These are phyloP conservation scores for Epicoccum sorghinum DNA, from an alignment of 2,329 filamentous ascomycete genomes.

Conservation along the genomic window DNA sequence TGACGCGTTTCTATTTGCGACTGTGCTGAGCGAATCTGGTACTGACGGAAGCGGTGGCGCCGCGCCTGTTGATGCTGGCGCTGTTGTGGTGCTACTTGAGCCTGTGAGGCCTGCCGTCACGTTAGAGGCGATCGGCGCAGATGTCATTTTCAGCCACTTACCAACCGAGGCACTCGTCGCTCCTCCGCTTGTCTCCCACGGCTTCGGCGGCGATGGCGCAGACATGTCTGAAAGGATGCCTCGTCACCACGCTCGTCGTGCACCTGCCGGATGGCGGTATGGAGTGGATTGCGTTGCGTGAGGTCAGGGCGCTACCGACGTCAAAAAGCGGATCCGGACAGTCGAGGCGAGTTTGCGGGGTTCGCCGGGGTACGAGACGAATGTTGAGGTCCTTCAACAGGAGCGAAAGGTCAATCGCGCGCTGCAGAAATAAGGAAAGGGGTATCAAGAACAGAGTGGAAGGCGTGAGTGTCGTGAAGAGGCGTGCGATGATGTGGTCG, in stretches of 20 bases:
- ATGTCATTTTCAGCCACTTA: slow-evolving; percentile 29
- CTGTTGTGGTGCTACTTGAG: slow-evolving; percentile 50
- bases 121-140: slow-evolving; percentile 32
- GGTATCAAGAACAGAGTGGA: slow-evolving; percentile 7
- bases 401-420: not conserved
- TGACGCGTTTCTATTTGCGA: slow-evolving; percentile 87
- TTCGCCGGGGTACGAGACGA: slow-evolving; percentile 23
- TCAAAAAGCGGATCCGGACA: slow-evolving; percentile 18
- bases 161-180: slow-evolving; percentile 51
- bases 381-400: not conserved
- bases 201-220: slow-evolving; percentile 85
- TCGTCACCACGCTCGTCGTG: slow-evolving; percentile 33
- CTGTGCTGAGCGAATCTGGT: slow-evolving; percentile 75
- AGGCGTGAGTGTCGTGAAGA: slow-evolving; percentile 3
- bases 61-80: slow-evolving; percentile 46
- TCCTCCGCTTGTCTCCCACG: slow-evolving; percentile 86
- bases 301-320: slow-evolving; percentile 13
- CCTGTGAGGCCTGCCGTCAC: slow-evolving; percentile 39
- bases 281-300: slow-evolving; percentile 17
- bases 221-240: slow-evolving; percentile 54
- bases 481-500: slow-evolving; percentile 9
- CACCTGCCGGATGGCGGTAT: slow-evolving; percentile 20
- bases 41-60: slow-evolving; percentile 79
- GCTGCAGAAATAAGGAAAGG: slow-evolving; percentile 1
- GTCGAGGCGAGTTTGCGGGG: slow-evolving; percentile 32